A percentile compares a stretch with the other conserved stretches of the same genome.
Conservation (phyloP, 257 asterid genomes). For the Primulina huaijiensis region DNA sequence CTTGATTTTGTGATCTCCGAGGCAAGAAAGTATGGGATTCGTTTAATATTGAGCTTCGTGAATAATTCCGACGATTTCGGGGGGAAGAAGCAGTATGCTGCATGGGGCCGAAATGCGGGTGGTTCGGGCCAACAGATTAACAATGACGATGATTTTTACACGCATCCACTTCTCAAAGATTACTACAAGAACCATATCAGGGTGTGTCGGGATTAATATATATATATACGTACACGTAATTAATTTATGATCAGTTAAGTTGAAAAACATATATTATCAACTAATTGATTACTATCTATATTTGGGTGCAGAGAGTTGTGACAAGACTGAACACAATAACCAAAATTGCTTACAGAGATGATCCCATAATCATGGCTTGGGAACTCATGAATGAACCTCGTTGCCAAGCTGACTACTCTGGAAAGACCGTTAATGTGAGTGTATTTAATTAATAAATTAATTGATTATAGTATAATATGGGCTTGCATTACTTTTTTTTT, state of each 20-base stretch:
- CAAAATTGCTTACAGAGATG: slow-evolving; percentile 48
- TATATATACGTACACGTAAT: background rate
- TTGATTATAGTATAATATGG: background rate
- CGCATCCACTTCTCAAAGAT: slow-evolving; percentile 44
- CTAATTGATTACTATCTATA: background rate
- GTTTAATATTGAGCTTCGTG: slow-evolving; percentile 56
- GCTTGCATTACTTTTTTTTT: background rate
- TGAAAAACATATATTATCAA: background rate
- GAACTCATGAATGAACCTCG: slow-evolving; percentile 94
- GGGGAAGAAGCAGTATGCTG: slow-evolving; percentile 49
- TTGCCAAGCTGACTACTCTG: slow-evolving; percentile 64
- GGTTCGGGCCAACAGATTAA: slow-evolving; percentile 41
- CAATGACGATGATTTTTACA: slow-evolving; percentile 70
- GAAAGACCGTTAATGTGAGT: slow-evolving; percentile 54
- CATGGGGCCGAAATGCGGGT: slow-evolving; percentile 67
- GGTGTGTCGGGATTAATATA: slow-evolving; percentile 24
- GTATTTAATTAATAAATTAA: background rate
- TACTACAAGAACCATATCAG: slow-evolving; percentile 69
- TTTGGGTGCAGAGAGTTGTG: slow-evolving; percentile 51
- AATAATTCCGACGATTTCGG: slow-evolving; percentile 68
- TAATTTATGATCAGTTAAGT: background rate
- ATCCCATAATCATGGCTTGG: slow-evolving; percentile 87
- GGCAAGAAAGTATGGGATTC: slow-evolving; percentile 54
- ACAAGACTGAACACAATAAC: slow-evolving; percentile 61
- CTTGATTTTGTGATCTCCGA: slow-evolving; percentile 66